Conservation (phyloP, 169 alveolate genomes). For the Eimeria mitis region DNA sequence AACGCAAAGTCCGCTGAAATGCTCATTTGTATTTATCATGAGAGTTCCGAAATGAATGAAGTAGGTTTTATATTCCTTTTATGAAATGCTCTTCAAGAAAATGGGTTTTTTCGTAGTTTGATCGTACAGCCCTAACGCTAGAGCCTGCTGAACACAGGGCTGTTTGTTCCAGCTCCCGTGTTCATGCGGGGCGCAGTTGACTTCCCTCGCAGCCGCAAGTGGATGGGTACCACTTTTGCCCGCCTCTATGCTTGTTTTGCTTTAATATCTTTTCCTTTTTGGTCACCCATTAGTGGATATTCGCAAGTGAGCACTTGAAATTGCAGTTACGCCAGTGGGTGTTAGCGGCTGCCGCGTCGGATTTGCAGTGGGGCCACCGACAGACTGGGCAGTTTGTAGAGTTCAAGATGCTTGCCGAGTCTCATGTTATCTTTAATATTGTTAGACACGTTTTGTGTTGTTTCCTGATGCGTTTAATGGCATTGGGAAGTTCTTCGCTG, state of each 20-base stretch:
- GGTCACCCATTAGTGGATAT: neutral
- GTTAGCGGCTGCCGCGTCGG: neutral
- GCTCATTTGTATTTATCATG: neutral
- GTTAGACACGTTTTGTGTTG: neutral
- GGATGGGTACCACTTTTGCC: neutral
- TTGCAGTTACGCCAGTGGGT: neutral
- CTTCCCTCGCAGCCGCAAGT: neutral
- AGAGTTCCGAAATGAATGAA: neutral
- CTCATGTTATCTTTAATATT: too few species aligned
- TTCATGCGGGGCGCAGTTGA: neutral
- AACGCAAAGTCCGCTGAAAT: neutral
- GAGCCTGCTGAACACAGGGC: neutral
- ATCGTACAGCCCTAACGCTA: too few species aligned
- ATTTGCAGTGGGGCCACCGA: neutral
- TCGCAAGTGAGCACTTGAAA: neutral
- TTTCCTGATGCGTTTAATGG: neutral
- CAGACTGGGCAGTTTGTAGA: neutral
- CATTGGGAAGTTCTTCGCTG: neutral
- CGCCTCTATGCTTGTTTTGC: neutral
- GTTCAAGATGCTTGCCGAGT: neutral
- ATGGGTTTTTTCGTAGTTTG: neutral
- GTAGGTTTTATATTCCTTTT: neutral
- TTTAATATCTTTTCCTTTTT: neutral
- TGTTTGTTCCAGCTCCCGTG: neutral
- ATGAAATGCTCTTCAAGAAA: too few species aligned